phyloP scores from a whole-genome alignment of 2,329 filamentous ascomycete species.

The Xylaria sp. region DNA sequence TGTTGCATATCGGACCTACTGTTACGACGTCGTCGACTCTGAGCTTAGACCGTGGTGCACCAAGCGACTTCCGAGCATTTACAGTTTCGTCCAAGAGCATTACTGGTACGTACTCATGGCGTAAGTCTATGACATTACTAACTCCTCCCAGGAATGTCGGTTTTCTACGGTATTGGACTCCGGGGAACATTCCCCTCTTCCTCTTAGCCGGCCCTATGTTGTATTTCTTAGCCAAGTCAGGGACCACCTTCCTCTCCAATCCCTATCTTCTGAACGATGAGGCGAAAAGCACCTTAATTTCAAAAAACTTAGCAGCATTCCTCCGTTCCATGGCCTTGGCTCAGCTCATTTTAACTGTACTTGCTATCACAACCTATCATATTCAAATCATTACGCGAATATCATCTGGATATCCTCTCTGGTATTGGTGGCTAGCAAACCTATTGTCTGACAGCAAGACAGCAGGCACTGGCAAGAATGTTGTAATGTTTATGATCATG shows the following conservation, averaged over 20 bases:
- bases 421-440: conserved; percentile 83
- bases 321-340: conserved; percentile 71
- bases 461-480: conserved; percentile 46
- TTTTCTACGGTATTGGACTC: conserved; percentile 89
- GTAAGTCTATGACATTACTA: conserved; percentile 36
- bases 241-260: conserved; percentile 52
- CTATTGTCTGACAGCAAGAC: conserved; percentile 52
- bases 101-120: conserved; percentile 77
- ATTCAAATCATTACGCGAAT: conserved; percentile 94
- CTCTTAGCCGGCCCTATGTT: conserved; percentile 83
- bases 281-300: not conserved
- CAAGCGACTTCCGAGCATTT: conserved; percentile 82
- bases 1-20: conserved; percentile 79
- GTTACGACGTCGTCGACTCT: conserved; percentile 52
- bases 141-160: conserved; percentile 77
- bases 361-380: conserved; percentile 85
- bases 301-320: conserved; percentile 44
- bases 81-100: conserved; percentile 84
- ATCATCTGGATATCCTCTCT: conserved; percentile 86
- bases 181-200: conserved; percentile 88
- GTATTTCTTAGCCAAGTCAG: conserved; percentile 71
- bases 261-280: conserved; percentile 14
- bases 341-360: conserved; percentile 75
- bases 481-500: conserved; percentile 77
- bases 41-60: conserved; percentile 77